Evolutionary conservation across 768 basidiomycete species (phyloP), one percentile per base, ranked within the genome.

Genomic region (Cystofilobasidium capitatum): DNA sequence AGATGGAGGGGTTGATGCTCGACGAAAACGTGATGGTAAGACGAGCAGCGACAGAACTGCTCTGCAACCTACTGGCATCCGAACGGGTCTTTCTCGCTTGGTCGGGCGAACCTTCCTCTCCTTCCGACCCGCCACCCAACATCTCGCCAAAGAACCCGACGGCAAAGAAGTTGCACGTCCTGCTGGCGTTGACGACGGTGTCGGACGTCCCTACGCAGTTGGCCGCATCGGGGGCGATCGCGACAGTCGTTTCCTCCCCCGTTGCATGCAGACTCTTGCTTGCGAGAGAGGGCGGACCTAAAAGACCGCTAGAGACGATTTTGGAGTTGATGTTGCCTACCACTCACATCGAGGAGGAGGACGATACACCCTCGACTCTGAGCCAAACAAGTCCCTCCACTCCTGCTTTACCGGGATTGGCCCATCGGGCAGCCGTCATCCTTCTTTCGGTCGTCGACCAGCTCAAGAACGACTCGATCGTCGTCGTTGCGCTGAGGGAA

Each of bases 181-280:
- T 98, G 26, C 75, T 94, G 45, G 91, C 92, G 6, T 79, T 99
- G 54, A 87, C 88, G 2, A 88, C 92, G 70, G 85, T 90, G 17
- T 86, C 91, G 31, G 96, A 99, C 78, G 61, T 85, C 12, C 83
- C 84, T 9, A 99, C 94, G 3, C 83, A 88, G 39, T 75, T 89
- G 20, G 94, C 94, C n/a, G 90, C 93, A 1, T 86, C 89, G 0
- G 94, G 93, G 22, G 88, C 91, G 3, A 79, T 97, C 45, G 91
- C 94, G 6, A 86, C 85, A 35, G 77, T 99, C 64, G 87, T 87
- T 1, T 79, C 81, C 31, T 82, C 85, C 0, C 65, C 70, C 22
- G 31, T 54, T 13, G 68, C 66, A 12, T 62, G 54, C 36, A 22
- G 40, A 7, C 61, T 68, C 9, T 51, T 68, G 26, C 60, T 68